A percentile compares a stretch with the other conserved stretches of the same genome.
These are phyloP conservation scores for Fusarium sublunatum DNA, from an alignment of 2,329 filamentous ascomycete genomes.

Conservation along the genomic window DNA sequence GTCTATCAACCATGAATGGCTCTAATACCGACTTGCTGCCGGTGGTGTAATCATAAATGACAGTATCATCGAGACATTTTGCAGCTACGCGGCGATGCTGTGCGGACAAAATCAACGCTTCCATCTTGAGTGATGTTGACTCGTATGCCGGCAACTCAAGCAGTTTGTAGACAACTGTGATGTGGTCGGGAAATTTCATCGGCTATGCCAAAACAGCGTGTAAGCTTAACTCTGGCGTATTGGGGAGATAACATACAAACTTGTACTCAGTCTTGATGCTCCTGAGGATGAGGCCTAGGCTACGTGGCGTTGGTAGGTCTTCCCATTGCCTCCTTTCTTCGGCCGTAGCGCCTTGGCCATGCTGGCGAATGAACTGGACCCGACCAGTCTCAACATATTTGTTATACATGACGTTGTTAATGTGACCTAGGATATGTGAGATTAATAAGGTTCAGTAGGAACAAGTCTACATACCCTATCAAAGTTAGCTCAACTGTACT, in stretches of 20 bases:
- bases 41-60: conserved; percentile 24
- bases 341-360: conserved; percentile 7
- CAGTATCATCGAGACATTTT: conserved; percentile 27
- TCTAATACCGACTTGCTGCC: conserved; percentile 25
- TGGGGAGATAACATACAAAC: conserved; percentile 1
- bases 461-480: neutral
- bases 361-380: conserved; percentile 24
- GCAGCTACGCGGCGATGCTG: conserved; percentile 26
- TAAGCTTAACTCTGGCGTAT: neutral
- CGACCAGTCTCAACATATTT: conserved; percentile 30
- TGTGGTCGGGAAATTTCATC: conserved; percentile 20
- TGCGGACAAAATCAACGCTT: conserved; percentile 32
- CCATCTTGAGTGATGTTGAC: conserved; percentile 29
- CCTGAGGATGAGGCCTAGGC: conserved; percentile 29
- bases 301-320: conserved; percentile 9
- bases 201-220: conserved; percentile 1
- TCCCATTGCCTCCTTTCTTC: conserved; percentile 26
- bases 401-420: conserved; percentile 39
- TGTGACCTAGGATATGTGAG: conserved; percentile 23
- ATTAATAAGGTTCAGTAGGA: neutral
- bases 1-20: conserved; percentile 33
- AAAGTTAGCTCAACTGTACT: neutral
- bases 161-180: conserved; percentile 28
- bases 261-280: conserved; percentile 36
- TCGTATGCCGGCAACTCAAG: conserved; percentile 21